phyloP scores from a whole-genome alignment of 257 asterid species.

The Coffea eugenioides region DNA sequence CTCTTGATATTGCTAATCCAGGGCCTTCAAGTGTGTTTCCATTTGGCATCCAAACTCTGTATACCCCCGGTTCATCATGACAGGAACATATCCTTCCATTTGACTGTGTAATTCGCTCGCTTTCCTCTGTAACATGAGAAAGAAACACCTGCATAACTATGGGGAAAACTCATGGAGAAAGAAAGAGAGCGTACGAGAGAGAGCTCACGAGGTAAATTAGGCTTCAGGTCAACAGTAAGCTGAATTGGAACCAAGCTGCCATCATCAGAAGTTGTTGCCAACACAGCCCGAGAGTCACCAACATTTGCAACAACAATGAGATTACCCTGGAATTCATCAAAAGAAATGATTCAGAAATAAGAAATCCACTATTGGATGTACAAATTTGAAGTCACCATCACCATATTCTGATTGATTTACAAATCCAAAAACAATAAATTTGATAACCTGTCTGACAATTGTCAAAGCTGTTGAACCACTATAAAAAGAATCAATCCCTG shows the following conservation, averaged over 20 bases:
- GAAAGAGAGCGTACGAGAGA: slow-evolving; percentile 11
- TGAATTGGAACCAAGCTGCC: slow-evolving; percentile 56
- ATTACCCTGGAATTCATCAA: slow-evolving; percentile 49
- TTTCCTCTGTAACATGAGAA: slow-evolving; percentile 45
- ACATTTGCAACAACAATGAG: slow-evolving; percentile 55
- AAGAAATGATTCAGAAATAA: not conserved
- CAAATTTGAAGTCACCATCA: not conserved
- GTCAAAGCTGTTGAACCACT: slow-evolving; percentile 73
- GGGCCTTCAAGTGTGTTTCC: slow-evolving; percentile 57
- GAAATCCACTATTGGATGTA: not conserved
- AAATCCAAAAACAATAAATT: not conserved
- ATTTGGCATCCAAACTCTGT: slow-evolving; percentile 73
- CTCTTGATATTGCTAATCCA: slow-evolving; percentile 77
- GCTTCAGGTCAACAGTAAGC: slow-evolving; percentile 79
- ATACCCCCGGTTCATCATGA: slow-evolving; percentile 66
- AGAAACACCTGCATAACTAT: not conserved
- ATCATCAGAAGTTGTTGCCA: slow-evolving; percentile 54
- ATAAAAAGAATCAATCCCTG: slow-evolving; percentile 57
- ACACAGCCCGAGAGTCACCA: slow-evolving; percentile 80
- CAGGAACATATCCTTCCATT: slow-evolving; percentile 49
- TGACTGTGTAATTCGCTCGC: slow-evolving; percentile 60
- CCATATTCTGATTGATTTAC: not conserved
- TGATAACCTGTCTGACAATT: slow-evolving; percentile 59
- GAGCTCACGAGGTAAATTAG: slow-evolving; percentile 63
- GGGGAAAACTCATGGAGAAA: not conserved